These are phyloP conservation scores for Aspergillus glaucus DNA, from an alignment of 2,329 filamentous ascomycete species.

Conservation along the genomic window DNA sequence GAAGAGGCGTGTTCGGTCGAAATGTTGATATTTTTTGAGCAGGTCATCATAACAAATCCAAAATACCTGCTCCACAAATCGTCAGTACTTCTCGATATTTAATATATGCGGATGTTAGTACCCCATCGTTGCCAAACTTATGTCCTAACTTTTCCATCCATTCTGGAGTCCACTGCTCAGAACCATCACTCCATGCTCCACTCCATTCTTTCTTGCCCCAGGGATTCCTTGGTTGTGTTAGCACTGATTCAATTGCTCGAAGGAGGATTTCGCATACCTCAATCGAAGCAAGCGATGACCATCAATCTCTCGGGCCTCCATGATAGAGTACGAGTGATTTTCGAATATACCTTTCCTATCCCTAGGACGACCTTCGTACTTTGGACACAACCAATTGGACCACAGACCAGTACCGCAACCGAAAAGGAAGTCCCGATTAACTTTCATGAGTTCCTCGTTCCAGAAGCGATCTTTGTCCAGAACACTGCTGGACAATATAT, in stretches of 20 bases:
- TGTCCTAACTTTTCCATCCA: slow-evolving; percentile 68
- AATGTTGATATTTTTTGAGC: slow-evolving; percentile 52
- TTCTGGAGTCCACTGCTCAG: slow-evolving; percentile 75
- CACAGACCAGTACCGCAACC: slow-evolving; percentile 43
- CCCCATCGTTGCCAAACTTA: slow-evolving; percentile 70
- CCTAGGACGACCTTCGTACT: slow-evolving; percentile 27
- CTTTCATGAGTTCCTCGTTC: slow-evolving; percentile 71
- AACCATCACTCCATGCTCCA: slow-evolving; percentile 75
- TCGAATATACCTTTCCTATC: slow-evolving; percentile 40
- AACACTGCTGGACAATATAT: slow-evolving; percentile 42
- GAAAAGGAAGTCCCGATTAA: slow-evolving; percentile 67
- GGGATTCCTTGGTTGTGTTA: slow-evolving; percentile 54
- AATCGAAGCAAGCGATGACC: slow-evolving; percentile 60
- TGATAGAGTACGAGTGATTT: slow-evolving; percentile 53
- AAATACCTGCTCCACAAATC: slow-evolving; percentile 37
- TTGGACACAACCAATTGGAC: slow-evolving; percentile 38
- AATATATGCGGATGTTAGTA: slow-evolving; percentile 9
- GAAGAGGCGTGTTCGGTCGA: slow-evolving; percentile 57
- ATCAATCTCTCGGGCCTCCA: slow-evolving; percentile 55
- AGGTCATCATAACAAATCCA: slow-evolving; percentile 57
- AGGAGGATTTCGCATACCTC: slow-evolving; percentile 34
- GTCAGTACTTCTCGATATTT: not conserved
- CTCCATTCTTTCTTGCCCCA: slow-evolving; percentile 80
- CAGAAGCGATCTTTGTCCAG: slow-evolving; percentile 71
- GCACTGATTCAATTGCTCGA: not conserved